Evolutionary conservation across 306 rosid genomes (phyloP).

Genomic region (Vicia faba): DNA sequence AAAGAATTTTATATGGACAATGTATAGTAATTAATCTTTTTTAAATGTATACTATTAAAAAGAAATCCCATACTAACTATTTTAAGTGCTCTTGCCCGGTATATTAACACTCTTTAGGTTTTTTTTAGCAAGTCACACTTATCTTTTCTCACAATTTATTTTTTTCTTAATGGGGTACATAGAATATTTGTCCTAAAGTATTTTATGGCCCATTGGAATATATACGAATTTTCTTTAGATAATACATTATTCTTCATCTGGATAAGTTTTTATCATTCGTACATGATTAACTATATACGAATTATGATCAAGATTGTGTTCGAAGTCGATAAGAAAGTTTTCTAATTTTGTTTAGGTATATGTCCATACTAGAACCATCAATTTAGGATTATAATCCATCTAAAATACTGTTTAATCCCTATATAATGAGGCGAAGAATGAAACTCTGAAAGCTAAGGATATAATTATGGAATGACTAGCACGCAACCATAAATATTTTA

Average conservation of each 20-base stretch:
- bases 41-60: no score
- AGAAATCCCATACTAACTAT: no score
- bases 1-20: no score
- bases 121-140: no score
- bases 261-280: conserved; percentile 27
- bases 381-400: background rate
- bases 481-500: conserved; percentile 40
- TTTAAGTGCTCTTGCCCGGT: no score
- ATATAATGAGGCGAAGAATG: conserved; percentile 33
- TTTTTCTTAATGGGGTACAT: no score
- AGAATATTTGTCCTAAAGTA: conserved; percentile 38
- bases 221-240: conserved; percentile 39
- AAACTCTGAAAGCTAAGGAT: conserved; percentile 33
- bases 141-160: no score
- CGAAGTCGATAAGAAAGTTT: no score
- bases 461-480: conserved; percentile 31
- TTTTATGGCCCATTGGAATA: conserved; percentile 53
- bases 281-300: background rate
- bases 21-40: no score
- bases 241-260: conserved; percentile 22
- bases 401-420: background rate
- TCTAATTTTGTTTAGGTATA: background rate
- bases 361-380: background rate
- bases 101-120: no score
- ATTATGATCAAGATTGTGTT: no score